Evolutionary conservation across 2,329 filamentous ascomycete genomes (phyloP).

Genomic region (Ophiognomonia clavigignenti-juglandacearum): DNA sequence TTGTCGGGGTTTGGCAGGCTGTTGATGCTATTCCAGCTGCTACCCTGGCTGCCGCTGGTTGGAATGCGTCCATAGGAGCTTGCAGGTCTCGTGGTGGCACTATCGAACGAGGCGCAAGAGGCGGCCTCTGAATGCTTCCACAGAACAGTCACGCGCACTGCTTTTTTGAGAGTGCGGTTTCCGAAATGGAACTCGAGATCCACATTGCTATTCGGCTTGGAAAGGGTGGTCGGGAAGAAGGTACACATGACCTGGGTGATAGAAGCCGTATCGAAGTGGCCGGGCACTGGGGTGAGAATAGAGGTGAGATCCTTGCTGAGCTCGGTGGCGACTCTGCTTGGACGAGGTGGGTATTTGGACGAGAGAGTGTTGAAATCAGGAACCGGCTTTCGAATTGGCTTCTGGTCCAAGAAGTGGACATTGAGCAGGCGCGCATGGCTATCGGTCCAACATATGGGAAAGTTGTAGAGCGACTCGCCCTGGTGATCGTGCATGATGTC

Average conservation of each 20-base stretch:
- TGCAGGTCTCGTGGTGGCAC: slow-evolving; percentile 27
- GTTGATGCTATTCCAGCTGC: slow-evolving; percentile 3
- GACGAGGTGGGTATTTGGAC: slow-evolving; percentile 17
- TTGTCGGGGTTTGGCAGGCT: slow-evolving; percentile 14
- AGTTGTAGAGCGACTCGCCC: slow-evolving; percentile 43
- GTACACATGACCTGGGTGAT: slow-evolving; percentile 39
- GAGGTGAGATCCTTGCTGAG: slow-evolving; percentile 40
- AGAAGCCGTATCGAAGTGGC: slow-evolving; percentile 32
- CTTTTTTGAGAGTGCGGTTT: slow-evolving; percentile 36
- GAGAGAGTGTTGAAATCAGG: slow-evolving; percentile 23
- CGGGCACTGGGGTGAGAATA: slow-evolving; percentile 31
- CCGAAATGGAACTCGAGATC: slow-evolving; percentile 49
- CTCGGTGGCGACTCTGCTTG: slow-evolving; percentile 36
- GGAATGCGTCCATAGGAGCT: slow-evolving; percentile 26
- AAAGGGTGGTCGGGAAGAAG: slow-evolving; percentile 34
- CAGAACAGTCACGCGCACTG: slow-evolving; percentile 43
- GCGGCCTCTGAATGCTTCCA: slow-evolving; percentile 38
- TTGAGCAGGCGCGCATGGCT: slow-evolving; percentile 43
- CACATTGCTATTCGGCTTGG: slow-evolving; percentile 26
- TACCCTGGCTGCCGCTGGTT: slow-evolving; percentile 22
- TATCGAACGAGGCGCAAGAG: slow-evolving; percentile 27
- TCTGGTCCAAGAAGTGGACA: slow-evolving; percentile 38
- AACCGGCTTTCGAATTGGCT: slow-evolving; percentile 35
- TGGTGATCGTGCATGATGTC: slow-evolving; percentile 46
- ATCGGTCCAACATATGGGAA: slow-evolving; percentile 54